Conservation (phyloP, 2,329 filamentous ascomycete species). For the Colletotrichum tamarilloi region DNA sequence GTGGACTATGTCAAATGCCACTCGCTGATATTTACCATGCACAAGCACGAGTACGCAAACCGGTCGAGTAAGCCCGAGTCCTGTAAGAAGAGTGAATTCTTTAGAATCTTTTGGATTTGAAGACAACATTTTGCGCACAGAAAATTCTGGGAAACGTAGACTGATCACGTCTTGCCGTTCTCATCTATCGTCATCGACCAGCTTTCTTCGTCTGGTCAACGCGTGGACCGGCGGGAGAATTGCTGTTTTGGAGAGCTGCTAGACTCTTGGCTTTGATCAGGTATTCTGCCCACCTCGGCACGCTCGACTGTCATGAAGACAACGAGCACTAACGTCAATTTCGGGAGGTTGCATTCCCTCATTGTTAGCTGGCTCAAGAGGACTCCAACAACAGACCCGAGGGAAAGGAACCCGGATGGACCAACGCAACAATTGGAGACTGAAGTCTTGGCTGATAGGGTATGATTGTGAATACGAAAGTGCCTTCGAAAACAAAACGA, state of each 20-base stretch:
- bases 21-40: background rate
- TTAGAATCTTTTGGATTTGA: background rate
- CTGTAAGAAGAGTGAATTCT: background rate
- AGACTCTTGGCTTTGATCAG: background rate
- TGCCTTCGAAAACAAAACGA: too few relatives aligned
- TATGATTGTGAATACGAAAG: background rate
- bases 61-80: too few relatives aligned
- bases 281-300: background rate
- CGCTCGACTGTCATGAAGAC: background rate
- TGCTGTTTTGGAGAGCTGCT: background rate
- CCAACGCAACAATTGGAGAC: background rate
- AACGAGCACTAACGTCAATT: background rate
- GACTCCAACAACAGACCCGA: background rate
- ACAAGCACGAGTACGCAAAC: background rate
- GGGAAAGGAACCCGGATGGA: constrained; percentile 13
- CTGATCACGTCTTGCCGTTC: background rate
- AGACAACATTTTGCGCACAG: too few relatives aligned
- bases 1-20: background rate
- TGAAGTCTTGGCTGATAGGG: background rate
- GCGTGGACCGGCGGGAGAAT: background rate
- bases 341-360: background rate
- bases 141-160: background rate
- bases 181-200: background rate
- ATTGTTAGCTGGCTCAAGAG: background rate
- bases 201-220: background rate